Percentiles rank a stretch among this genome's conserved stretches.
These are phyloP conservation scores for Blumeriella jaapii DNA, from an alignment of 2,329 filamentous ascomycete genomes.

Conservation along the genomic window DNA sequence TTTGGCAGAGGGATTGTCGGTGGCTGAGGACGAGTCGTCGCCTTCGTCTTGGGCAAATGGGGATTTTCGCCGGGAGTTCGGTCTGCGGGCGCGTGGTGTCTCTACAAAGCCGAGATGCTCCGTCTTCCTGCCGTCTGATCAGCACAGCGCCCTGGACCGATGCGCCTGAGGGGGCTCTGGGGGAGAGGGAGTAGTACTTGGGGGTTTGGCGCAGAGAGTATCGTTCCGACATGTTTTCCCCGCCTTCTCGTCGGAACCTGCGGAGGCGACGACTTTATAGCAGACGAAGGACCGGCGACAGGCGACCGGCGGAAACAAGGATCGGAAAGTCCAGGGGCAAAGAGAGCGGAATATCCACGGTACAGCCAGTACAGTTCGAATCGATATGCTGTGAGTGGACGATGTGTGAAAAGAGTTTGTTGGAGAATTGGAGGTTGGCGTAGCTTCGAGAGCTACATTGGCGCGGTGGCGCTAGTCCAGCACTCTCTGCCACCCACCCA, in stretches of 20 bases:
- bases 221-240: slow-evolving; percentile 23
- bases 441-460: too few relatives aligned
- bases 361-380: too few relatives aligned
- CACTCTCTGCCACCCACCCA: too few relatives aligned
- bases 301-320: too few relatives aligned
- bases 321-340: too few relatives aligned
- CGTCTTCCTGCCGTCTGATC: slow-evolving; percentile 33
- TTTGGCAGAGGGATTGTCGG: slow-evolving; percentile 19
- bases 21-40: slow-evolving; percentile 27
- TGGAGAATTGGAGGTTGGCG: too few relatives aligned
- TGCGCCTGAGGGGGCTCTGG: background rate
- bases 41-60: slow-evolving; percentile 24
- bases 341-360: too few relatives aligned
- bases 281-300: too few relatives aligned
- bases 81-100: slow-evolving; percentile 35
- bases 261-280: slow-evolving; percentile 3
- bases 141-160: slow-evolving; percentile 2
- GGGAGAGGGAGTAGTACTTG: slow-evolving; percentile 19
- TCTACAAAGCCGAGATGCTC: slow-evolving; percentile 39
- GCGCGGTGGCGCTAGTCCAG: too few relatives aligned
- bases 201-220: slow-evolving; percentile 27
- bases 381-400: too few relatives aligned
- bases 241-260: background rate
- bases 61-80: slow-evolving; percentile 31
- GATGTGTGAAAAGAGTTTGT: too few relatives aligned